Evolutionary conservation across 1,284 basidiomycete species (phyloP), one percentile per base, ranked within the genome.

Genomic region (Leccinum subrobustum): DNA sequence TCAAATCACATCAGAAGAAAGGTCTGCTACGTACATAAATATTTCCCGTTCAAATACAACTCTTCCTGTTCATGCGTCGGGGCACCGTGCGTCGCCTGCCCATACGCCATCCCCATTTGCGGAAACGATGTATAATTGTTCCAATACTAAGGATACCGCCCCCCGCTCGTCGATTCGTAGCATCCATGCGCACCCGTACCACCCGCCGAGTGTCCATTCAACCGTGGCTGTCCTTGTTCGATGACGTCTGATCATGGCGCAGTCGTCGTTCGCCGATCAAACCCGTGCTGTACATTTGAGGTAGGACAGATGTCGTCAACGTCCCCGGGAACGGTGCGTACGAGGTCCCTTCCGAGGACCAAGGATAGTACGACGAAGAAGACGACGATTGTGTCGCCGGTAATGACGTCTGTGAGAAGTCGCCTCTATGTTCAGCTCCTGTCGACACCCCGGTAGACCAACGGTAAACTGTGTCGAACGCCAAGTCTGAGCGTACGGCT

Each of bases 261-360:
- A 58, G 27, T 35, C 65, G 67, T 56, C 77, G 72, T 37, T 79
- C 77, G 64, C 86, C 85, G 4, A 82, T 75, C 56, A 89, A 75
- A 1, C 87, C 87, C 3, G 86, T 88, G 73, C 86, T 88, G 69
- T 89, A 91, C 66, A 86, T 77, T 64, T 88, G 88, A 1, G 87
- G 85, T 52, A 88, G 76, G 47, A 86, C 85, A 2, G 85, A 85
- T 23, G 87, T 88, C 50, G 86, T 84, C 55, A 88, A 66, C 44
- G 80, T 77, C 12, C 77, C 42, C 29, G 29, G 29, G 29, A 31
- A 31, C 29, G 29, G 8, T 29, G 29, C 29, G 29, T 29, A 29
- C 29, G 29, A 29, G 29, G 29, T 29, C 29, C 29, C 29, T 29
- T 29, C 29, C 29, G 29, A 29, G 29, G 29, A 29, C 29, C 29